Conservation (phyloP, 306 rosid genomes). For the Malus sieversii region DNA sequence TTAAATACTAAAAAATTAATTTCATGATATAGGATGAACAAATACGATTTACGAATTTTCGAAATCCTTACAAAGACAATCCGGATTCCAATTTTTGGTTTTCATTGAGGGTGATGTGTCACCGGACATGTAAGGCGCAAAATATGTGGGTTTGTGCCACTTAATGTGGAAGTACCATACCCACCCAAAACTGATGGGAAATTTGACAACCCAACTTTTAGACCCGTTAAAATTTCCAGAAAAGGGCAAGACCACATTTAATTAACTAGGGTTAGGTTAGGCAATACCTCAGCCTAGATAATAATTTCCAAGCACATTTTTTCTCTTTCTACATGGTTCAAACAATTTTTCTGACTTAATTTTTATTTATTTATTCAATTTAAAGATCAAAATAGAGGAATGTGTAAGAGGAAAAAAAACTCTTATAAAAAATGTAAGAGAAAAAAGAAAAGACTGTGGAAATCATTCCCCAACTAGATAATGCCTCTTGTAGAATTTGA, state of each 20-base stretch:
- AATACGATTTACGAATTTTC: too few species aligned
- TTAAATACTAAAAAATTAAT: too few species aligned
- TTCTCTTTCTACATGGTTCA: neutral
- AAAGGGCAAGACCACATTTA: neutral
- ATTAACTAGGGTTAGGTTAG: neutral
- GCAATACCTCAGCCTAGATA: neutral
- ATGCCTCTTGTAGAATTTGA: too few species aligned
- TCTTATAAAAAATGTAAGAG: too few species aligned
- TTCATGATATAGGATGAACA: fast-evolving
- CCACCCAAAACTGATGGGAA: neutral
- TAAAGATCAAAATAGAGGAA: too few species aligned
- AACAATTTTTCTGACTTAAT: neutral
- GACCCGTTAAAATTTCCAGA: neutral
- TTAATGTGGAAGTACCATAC: conserved; percentile 12
- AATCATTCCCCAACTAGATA: too few species aligned
- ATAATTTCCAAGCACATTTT: neutral
- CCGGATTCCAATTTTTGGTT: too few species aligned
- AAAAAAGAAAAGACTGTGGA: too few species aligned
- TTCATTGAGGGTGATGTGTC: neutral
- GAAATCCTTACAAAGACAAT: fast-evolving
- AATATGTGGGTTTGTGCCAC: conserved; percentile 41
- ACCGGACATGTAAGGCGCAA: conserved; percentile 23
- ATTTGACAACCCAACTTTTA: neutral
- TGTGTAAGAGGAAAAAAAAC: too few species aligned
- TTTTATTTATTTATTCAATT: too few species aligned